A percentile compares a stretch with the other conserved stretches of the same genome.
phyloP scores from a whole-genome alignment of 2,329 filamentous ascomycete genomes.

The Aureobasidium uvarum region DNA sequence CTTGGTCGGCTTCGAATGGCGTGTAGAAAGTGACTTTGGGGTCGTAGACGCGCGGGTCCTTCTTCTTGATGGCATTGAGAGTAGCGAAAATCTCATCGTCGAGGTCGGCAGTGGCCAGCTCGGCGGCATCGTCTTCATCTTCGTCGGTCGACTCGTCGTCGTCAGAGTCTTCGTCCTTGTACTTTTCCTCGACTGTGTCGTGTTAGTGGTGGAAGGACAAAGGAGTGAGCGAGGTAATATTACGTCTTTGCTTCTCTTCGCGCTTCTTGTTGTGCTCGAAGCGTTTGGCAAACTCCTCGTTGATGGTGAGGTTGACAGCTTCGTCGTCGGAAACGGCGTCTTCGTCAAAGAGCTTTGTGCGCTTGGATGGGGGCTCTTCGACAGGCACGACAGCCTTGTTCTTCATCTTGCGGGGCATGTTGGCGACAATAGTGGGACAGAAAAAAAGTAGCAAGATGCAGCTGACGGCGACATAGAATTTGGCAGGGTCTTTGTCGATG shows the following conservation, averaged over 20 bases:
- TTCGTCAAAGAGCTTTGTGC: constrained; percentile 37
- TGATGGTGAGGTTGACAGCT: constrained; percentile 60
- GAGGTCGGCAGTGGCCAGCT: constrained; percentile 78
- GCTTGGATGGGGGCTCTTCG: constrained; percentile 34
- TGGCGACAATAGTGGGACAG: background rate
- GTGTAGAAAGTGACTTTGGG: constrained; percentile 74
- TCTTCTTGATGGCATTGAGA: constrained; percentile 79
- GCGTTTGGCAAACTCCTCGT: constrained; percentile 80
- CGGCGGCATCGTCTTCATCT: constrained; percentile 85
- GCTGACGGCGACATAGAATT: constrained; percentile 17
- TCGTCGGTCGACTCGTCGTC: constrained; percentile 70
- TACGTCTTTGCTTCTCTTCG: constrained; percentile 73
- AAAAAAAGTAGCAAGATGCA: background rate
- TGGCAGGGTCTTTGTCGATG: constrained; percentile 1
- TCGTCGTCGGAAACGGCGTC: constrained; percentile 31
- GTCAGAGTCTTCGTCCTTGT: constrained; percentile 53
- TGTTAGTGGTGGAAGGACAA: constrained; percentile 25
- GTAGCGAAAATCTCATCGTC: constrained; percentile 87
- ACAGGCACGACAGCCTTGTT: constrained; percentile 13
- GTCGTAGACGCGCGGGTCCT: constrained; percentile 91
- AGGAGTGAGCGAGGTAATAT: constrained; percentile 34
- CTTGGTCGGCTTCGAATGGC: constrained; percentile 57
- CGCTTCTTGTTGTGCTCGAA: constrained; percentile 98
- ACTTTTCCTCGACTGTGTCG: constrained; percentile 80
- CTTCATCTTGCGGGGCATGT: constrained; percentile 27